These are phyloP conservation scores for Starmerella sp. DNA, from an alignment of 805 yeast genomes.

Conservation along the genomic window DNA sequence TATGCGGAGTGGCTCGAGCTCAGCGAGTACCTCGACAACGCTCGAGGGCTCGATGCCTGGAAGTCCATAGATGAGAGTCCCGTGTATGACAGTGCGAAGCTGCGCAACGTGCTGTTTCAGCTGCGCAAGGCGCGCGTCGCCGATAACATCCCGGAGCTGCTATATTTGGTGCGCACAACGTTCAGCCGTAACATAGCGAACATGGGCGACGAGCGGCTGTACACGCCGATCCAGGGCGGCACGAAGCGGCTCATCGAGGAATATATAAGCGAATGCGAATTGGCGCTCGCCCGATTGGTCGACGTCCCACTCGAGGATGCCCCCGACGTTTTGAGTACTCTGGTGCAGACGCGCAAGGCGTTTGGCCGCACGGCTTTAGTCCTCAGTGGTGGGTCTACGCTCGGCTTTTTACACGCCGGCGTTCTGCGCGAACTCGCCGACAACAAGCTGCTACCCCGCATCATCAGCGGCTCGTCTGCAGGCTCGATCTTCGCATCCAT, in stretches of 20 bases:
- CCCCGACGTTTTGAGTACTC: constrained; percentile 57
- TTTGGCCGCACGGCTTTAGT: constrained; percentile 91
- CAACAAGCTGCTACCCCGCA: constrained; percentile 64
- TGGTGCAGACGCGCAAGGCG: constrained; percentile 78
- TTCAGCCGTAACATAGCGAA: constrained; percentile 80
- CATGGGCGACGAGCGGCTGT: constrained; percentile 70
- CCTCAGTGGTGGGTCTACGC: constrained; percentile 92
- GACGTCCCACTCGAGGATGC: constrained; percentile 37
- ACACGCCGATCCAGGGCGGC: constrained; percentile 70
- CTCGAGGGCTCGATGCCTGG: constrained; percentile 62
- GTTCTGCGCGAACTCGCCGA: constrained; percentile 72
- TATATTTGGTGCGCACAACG: constrained; percentile 70
- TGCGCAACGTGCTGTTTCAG: constrained; percentile 42
- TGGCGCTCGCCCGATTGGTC: constrained; percentile 32
- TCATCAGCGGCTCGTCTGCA: constrained; percentile 88
- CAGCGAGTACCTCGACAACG: constrained; percentile 51
- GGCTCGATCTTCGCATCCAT: constrained; percentile 92
- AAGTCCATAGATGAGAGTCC: constrained; percentile 46
- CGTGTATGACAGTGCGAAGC: constrained; percentile 62
- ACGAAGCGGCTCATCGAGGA: constrained; percentile 77
- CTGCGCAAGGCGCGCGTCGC: constrained; percentile 47
- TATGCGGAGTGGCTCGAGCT: constrained; percentile 57
- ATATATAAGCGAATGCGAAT: constrained; percentile 65
- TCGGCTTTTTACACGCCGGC: constrained; percentile 88
- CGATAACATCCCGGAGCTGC: constrained; percentile 47